Evolutionary conservation across 371 early-diverging fungal species (phyloP).

Genomic region (Circinella minor): DNA sequence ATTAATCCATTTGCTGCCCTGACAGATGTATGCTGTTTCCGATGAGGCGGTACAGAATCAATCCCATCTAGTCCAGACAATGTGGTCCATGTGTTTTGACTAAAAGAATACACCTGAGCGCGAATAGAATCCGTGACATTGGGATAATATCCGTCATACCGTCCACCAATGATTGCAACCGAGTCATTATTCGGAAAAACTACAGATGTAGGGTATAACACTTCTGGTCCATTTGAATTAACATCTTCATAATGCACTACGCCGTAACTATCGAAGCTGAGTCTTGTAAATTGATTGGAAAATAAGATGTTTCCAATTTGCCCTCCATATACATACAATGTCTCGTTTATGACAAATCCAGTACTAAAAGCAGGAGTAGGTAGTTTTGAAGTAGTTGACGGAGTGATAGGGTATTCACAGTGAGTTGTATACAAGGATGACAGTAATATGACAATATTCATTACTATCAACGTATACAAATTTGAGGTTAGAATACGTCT

Average conservation of each 20-base stretch:
- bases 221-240: not conserved
- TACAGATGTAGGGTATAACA: not conserved
- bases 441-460: too few relatives aligned
- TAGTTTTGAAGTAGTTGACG: not conserved
- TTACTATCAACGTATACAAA: too few relatives aligned
- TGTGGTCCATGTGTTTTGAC: constrained; percentile 6
- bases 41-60: constrained; percentile 4
- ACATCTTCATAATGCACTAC: not conserved
- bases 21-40: constrained; percentile 1
- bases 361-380: not conserved
- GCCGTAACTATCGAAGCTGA: not conserved
- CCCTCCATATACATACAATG: constrained; percentile 14
- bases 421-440: too few relatives aligned
- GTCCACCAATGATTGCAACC: constrained; percentile 13
- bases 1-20: constrained; percentile 15
- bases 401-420: not conserved
- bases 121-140: not conserved
- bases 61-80: not conserved
- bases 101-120: constrained; percentile 13
- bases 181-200: constrained; percentile 10
- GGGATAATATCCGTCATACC: not conserved
- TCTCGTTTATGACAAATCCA: not conserved
- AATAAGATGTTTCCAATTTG: not conserved
- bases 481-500: too few relatives aligned
- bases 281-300: not conserved